Percentiles rank a stretch among this genome's conserved stretches.
Conservation (phyloP, 495 filamentous ascomycete species). For the Elasticomyces elasticus region DNA sequence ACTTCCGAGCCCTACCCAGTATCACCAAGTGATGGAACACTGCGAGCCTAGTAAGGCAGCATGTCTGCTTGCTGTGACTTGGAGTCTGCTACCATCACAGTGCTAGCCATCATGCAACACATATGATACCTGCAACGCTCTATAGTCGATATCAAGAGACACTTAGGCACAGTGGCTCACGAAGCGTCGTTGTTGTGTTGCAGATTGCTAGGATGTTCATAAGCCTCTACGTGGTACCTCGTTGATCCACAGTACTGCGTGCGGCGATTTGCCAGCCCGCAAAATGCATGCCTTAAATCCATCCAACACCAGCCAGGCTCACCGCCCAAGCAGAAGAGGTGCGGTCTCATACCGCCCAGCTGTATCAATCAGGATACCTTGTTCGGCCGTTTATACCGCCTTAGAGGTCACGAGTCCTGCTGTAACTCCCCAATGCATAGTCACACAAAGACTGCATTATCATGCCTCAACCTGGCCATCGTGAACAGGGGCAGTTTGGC, state of each 20-base stretch:
- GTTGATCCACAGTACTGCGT: background rate
- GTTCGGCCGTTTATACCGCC: too few relatives aligned
- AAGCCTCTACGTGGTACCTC: too few relatives aligned
- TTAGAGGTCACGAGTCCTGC: background rate
- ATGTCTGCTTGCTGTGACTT: too few relatives aligned
- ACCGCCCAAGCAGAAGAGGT: background rate
- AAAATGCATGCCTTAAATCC: background rate
- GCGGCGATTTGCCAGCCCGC: background rate
- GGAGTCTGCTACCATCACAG: background rate
- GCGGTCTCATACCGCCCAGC: too few relatives aligned
- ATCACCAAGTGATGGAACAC: too few relatives aligned
- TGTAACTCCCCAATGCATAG: too few relatives aligned
- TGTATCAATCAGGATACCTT: background rate
- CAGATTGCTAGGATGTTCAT: background rate
- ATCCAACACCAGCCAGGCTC: background rate
- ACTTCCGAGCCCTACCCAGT: too few relatives aligned
- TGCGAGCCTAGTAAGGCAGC: too few relatives aligned
- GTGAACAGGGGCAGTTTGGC: constrained; percentile 7
- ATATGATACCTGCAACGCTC: too few relatives aligned
- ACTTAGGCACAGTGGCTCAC: too few relatives aligned
- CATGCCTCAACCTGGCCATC: constrained; percentile 1
- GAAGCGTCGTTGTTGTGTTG: background rate
- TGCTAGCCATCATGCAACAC: background rate
- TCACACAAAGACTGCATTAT: too few relatives aligned
- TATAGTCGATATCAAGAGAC: too few relatives aligned